Evolutionary conservation across 441 rosid genomes (phyloP).

Genomic region (Arabidopsis lyrata): DNA sequence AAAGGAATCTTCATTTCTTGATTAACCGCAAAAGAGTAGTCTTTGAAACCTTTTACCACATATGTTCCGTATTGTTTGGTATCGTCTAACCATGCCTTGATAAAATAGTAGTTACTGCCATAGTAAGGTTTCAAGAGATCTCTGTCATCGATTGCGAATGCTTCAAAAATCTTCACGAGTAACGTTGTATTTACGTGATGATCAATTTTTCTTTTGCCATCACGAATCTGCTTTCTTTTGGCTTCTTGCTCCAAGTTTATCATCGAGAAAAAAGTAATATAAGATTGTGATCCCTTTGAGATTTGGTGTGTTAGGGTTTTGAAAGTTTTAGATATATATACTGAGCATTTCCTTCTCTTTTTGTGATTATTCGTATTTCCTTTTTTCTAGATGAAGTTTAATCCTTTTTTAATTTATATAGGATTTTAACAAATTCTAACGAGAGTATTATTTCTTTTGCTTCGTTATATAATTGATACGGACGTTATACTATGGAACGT

Average conservation of each 20-base stretch:
- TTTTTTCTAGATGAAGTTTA: no score
- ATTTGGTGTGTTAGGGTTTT: not conserved
- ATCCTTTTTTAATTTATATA: no score
- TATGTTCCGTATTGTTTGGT: not conserved
- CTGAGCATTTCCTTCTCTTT: no score
- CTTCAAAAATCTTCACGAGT: constrained; percentile 7
- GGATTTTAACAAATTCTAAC: no score
- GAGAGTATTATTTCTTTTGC: no score
- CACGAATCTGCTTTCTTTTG: not conserved
- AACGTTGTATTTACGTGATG: not conserved
- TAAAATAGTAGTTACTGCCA: not conserved
- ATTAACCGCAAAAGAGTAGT: not conserved
- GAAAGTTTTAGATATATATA: not conserved
- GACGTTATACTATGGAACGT: no score
- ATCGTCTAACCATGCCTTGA: constrained; percentile 7
- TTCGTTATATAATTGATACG: no score
- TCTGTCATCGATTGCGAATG: constrained; percentile 9
- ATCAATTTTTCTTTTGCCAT: not conserved
- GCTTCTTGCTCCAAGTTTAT: not conserved
- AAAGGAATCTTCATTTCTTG: constrained; percentile 8
- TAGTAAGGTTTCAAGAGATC: not conserved
- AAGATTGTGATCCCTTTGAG: no score
- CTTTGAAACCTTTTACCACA: not conserved
- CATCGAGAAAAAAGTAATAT: constrained; percentile 1
- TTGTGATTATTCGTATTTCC: no score